Evolutionary conservation across 805 yeast genomes (phyloP).

Genomic region (Priceomyces medius): DNA sequence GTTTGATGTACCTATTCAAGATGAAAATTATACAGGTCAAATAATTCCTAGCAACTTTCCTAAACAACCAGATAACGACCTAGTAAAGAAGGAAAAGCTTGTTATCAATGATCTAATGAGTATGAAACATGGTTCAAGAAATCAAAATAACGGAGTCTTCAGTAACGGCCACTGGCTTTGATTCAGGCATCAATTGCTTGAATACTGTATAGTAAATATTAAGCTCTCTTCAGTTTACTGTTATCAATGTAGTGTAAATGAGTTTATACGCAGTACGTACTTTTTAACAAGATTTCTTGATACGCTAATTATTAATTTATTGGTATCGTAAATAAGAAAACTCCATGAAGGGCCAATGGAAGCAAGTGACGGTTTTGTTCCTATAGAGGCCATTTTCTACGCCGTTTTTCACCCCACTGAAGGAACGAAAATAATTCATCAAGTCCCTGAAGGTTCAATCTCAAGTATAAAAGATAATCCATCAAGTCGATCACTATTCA

Average conservation of each 20-base stretch:
- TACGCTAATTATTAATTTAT: no score
- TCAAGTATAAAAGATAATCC: constrained; percentile 27
- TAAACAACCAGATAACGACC: constrained; percentile 12
- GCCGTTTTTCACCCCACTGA: constrained; percentile 94
- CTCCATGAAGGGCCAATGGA: constrained; percentile 22
- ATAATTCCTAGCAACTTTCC: constrained; percentile 9
- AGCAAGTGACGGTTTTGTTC: constrained; percentile 66
- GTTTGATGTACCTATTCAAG: constrained; percentile 21
- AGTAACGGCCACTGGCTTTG: constrained; percentile 4
- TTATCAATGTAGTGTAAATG: neutral
- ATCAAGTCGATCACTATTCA: constrained; percentile 41
- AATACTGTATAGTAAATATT: neutral
- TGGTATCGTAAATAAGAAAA: no score
- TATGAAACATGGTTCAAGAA: constrained; percentile 16
- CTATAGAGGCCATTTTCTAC: constrained; percentile 85
- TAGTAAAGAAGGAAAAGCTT: constrained; percentile 28
- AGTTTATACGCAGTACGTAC: neutral
- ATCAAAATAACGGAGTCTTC: constrained; percentile 1
- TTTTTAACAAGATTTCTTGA: neutral
- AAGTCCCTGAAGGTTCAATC: constrained; percentile 80
- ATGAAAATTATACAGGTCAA: constrained; percentile 20
- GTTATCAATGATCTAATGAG: constrained; percentile 30
- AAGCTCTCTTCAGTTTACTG: neutral
- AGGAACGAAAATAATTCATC: constrained; percentile 88
- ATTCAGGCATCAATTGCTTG: neutral